phyloP scores from a whole-genome alignment of 2,329 filamentous ascomycete species.

The Grosmannia serpens region DNA sequence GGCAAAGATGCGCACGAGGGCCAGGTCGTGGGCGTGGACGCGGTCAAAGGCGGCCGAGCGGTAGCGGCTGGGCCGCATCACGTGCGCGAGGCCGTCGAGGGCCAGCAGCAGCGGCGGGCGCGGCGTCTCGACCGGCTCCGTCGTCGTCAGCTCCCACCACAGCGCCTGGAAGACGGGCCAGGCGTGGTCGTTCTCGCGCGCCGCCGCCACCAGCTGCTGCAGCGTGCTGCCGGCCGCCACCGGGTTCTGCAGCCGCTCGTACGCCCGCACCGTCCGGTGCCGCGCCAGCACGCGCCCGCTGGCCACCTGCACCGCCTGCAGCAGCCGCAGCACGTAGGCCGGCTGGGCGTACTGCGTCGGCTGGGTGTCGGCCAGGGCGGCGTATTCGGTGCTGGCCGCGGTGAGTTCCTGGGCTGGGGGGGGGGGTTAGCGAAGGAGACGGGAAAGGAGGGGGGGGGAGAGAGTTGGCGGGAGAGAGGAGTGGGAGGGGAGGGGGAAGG shows the following conservation, averaged over 20 bases:
- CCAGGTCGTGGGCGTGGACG: slow-evolving; percentile 80
- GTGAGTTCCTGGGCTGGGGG: slow-evolving; percentile 64
- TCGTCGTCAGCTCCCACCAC: slow-evolving; percentile 59
- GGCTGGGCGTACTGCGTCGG: slow-evolving; percentile 64
- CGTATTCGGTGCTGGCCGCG: slow-evolving; percentile 71
- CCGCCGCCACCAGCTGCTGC: slow-evolving; percentile 55
- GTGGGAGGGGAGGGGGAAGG: no score
- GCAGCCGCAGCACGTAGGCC: slow-evolving; percentile 60
- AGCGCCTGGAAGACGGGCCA: slow-evolving; percentile 73
- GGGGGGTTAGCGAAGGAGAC: not conserved
- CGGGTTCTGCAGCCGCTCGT: slow-evolving; percentile 40
- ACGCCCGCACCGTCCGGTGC: slow-evolving; percentile 30
- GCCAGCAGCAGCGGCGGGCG: slow-evolving; percentile 56
- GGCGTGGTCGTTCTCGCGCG: slow-evolving; percentile 63
- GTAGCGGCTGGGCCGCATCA: slow-evolving; percentile 72
- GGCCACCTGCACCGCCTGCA: slow-evolving; percentile 60
- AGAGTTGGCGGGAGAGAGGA: no score
- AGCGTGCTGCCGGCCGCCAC: slow-evolving; percentile 54
- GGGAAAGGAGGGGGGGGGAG: not conserved
- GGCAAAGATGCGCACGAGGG: slow-evolving; percentile 63
- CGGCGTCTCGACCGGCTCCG: slow-evolving; percentile 24
- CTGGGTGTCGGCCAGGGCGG: slow-evolving; percentile 48
- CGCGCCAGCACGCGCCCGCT: slow-evolving; percentile 54
- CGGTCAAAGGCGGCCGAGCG: slow-evolving; percentile 55
- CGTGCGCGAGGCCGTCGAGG: slow-evolving; percentile 68